These are phyloP conservation scores for Durio zibethinus DNA, from an alignment of 345 rosid species.

Conservation along the genomic window DNA sequence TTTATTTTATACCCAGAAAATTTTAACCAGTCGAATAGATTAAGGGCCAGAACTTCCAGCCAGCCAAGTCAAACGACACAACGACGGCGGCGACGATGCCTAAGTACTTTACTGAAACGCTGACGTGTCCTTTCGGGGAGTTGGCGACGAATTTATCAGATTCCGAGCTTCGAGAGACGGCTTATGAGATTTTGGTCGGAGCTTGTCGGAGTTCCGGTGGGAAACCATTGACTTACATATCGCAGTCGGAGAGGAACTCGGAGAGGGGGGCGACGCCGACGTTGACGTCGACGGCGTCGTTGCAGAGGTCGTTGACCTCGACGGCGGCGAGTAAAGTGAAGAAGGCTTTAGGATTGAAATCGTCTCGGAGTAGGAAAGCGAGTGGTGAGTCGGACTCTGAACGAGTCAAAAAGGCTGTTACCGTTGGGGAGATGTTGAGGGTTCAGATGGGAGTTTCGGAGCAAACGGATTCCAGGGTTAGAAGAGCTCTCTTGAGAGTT, in stretches of 20 bases:
- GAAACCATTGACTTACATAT: slow-evolving; percentile 62
- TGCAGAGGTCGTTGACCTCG: slow-evolving; percentile 79
- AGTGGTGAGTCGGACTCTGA: slow-evolving; percentile 39
- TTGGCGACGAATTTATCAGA: slow-evolving; percentile 49
- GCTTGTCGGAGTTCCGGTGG: slow-evolving; percentile 70
- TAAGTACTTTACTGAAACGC: slow-evolving; percentile 26
- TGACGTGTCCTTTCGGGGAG: slow-evolving; percentile 56
- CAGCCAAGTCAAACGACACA: slow-evolving; percentile 10
- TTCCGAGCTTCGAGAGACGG: slow-evolving; percentile 77
- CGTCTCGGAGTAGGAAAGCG: slow-evolving; percentile 30
- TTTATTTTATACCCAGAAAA: not conserved
- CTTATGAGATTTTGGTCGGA: slow-evolving; percentile 86
- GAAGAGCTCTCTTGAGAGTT: slow-evolving; percentile 77
- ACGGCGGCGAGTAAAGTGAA: slow-evolving; percentile 89
- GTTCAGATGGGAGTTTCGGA: slow-evolving; percentile 80
- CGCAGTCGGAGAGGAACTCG: slow-evolving; percentile 46
- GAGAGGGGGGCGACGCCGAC: slow-evolving; percentile 17
- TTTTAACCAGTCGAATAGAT: slow-evolving; percentile 12
- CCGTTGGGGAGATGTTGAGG: slow-evolving; percentile 80
- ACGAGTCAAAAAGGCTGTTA: slow-evolving; percentile 47
- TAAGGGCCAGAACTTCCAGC: not conserved
- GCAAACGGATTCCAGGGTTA: slow-evolving; percentile 77
- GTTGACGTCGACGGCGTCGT: slow-evolving; percentile 34
- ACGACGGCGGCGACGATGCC: slow-evolving; percentile 19
- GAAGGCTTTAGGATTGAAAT: slow-evolving; percentile 87